These are phyloP conservation scores for Saturnispora hagleri DNA, from an alignment of 805 yeast genomes.

Conservation along the genomic window DNA sequence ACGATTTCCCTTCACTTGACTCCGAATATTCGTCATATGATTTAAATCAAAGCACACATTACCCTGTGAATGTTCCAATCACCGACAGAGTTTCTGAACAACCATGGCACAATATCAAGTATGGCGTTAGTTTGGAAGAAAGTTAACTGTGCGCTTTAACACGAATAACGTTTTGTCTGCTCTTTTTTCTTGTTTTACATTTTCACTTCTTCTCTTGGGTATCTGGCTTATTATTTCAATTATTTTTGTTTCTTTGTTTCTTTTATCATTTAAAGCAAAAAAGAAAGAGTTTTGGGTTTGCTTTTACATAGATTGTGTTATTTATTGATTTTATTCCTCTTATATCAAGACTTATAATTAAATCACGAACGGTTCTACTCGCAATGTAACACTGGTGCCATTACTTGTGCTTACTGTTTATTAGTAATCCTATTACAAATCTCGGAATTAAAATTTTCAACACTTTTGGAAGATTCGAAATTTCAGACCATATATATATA, in stretches of 20 bases:
- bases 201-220: background rate
- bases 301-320: background rate
- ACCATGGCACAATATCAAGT: background rate
- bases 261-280: background rate
- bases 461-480: background rate
- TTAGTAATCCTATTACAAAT: background rate
- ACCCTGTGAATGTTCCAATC: background rate
- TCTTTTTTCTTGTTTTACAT: background rate
- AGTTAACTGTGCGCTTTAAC: background rate
- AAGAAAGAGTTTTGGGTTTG: background rate
- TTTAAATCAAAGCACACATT: background rate
- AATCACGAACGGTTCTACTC: background rate
- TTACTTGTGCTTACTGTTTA: background rate
- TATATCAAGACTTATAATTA: background rate
- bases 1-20: slow-evolving; percentile 1
- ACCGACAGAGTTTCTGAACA: background rate
- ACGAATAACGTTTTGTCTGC: background rate
- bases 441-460: background rate
- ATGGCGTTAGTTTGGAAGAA: background rate
- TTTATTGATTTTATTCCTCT: background rate
- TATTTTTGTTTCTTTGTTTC: background rate
- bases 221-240: background rate
- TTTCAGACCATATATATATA: background rate
- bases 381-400: too few species aligned
- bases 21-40: background rate